Base-by-base conservation (phyloP, 345 rosid genomes). In the Euphorbia peplus region DNA sequence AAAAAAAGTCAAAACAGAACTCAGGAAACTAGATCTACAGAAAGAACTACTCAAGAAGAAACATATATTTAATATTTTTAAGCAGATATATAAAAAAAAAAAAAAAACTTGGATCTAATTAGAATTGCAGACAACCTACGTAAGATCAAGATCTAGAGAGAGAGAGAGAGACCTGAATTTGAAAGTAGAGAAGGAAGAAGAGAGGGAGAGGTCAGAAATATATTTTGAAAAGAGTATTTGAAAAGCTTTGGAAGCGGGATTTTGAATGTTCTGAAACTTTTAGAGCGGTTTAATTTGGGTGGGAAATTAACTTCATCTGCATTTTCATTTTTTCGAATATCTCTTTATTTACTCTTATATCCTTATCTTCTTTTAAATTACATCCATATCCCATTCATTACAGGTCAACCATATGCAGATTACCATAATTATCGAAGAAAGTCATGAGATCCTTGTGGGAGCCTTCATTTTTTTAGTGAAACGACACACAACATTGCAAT, bases 221-320 rank as follows among this genome's bases (percentile, higher is more conserved):
- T 21, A 46, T 6, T 60, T 47, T 35, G 21, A 69, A 47, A 69
- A 47, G 54, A 37, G 64, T 53, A 35, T 32, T 44, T 21, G 13
- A 54, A 70, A 24, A 28, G 13, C 57, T 54, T 52, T 53, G 67
- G 18, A 21, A 64, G 67, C 10, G 56, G 54, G 21, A 50, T 63
- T 63, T 71, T 42, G 46, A 66, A 58, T 39, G 16, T 37, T 63
- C 3, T 37, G 30, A 71, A 66, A 14, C 4, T 3, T 22, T 14
- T n/a, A n/a, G 18, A 79, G 62, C 62, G 62, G 39, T 57, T 56
- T 29, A 24, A 24, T 79, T 70, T 70, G 26, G 78, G 83, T 72
- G 86, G 83, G 83, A 83, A 77, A n/a, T n/a, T n/a, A n/a, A 75
- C 60, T 19, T 3, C 19, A 26, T 54, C 4, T 15, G 3, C 0